Base-by-base conservation (phyloP, 2,329 filamentous ascomycete species). In the Passalora sequoiae region DNA sequence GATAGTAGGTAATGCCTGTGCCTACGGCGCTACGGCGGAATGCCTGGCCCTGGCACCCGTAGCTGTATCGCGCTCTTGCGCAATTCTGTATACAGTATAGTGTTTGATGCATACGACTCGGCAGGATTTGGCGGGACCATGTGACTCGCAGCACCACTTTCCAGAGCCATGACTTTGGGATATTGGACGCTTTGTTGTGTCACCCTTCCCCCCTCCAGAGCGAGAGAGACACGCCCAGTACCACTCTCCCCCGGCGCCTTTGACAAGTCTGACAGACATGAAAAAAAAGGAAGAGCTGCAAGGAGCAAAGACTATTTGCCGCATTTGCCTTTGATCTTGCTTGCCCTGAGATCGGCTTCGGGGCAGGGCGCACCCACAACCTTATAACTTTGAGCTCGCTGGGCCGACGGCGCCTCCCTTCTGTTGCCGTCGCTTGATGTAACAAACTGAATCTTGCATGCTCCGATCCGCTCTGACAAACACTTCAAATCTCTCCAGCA, bases 361-460 rank as follows among this genome's bases (percentile, higher is more conserved):
- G 33, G 32, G 20, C 32, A 24, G 16, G 32, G 33, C 33, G 33
- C 33, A 24, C 15, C 33, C 33, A 36, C 33, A 36, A 36, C 33
- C 33, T 36, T 36, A 12, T n/a, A n/a, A n/a, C n/a, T n/a, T n/a
- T 12, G 20, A n/a, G 8, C 17, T 21, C n/a, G 10, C 5, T 22
- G 7, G 6, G 13, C 33, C 19, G 19, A 24, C 4, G 17, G 20
- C 20, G 19, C 33, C 13, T 15, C 21, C 10, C 15, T 8, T 3
- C 17, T 35, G 17, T 27, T 35, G 31, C 31, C 17, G 13, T 17
- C 31, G 31, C 17, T 20, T 35, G 31, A 10, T 35, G 13, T 7
- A 19, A 35, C 31, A 35, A 35, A 20, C 10, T 17, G 31, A 31
- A n/a, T 31, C n/a, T n/a, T n/a, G n/a, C n/a, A n/a, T n/a, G n/a